A percentile compares a stretch with the other conserved stretches of the same genome.
Evolutionary conservation across 2,329 filamentous ascomycete genomes (phyloP).

Genomic region (Colletotrichum theobromicola): DNA sequence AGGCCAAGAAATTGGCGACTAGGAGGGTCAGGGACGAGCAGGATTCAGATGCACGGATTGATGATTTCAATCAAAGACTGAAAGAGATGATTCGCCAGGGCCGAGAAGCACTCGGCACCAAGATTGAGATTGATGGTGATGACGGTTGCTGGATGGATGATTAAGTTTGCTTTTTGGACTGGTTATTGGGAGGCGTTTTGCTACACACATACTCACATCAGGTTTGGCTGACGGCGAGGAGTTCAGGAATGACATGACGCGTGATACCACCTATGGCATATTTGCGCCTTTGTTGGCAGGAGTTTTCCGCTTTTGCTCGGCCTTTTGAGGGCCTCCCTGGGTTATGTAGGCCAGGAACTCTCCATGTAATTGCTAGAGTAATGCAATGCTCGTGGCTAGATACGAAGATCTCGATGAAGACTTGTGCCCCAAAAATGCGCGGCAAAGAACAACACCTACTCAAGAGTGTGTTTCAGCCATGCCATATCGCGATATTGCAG

Average conservation of each 20-base stretch:
- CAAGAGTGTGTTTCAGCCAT: background rate
- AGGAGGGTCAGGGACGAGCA: slow-evolving; percentile 74
- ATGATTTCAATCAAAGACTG: slow-evolving; percentile 78
- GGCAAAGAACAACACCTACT: background rate
- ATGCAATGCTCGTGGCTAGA: background rate
- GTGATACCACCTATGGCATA: slow-evolving; percentile 14
- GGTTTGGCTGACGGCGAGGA: background rate
- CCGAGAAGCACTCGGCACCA: slow-evolving; percentile 82
- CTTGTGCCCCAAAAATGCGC: background rate
- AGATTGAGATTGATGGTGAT: slow-evolving; percentile 64
- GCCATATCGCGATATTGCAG: background rate
- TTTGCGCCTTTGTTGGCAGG: background rate
- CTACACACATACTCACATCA: background rate
- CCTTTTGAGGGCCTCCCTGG: background rate
- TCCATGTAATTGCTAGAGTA: background rate
- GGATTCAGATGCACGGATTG: slow-evolving; percentile 80
- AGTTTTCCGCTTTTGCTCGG: background rate
- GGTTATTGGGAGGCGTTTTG: background rate
- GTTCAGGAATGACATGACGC: background rate
- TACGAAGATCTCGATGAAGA: background rate
- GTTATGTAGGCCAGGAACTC: background rate
- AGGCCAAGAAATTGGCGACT: slow-evolving; percentile 78
- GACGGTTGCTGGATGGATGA: slow-evolving; percentile 48
- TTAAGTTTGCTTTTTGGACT: background rate
- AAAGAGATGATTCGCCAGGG: slow-evolving; percentile 90